Evolutionary conservation across 1,139 yeast species (phyloP), one percentile per base, ranked within the genome.

Genomic region (Yamadazyma blattariae): DNA sequence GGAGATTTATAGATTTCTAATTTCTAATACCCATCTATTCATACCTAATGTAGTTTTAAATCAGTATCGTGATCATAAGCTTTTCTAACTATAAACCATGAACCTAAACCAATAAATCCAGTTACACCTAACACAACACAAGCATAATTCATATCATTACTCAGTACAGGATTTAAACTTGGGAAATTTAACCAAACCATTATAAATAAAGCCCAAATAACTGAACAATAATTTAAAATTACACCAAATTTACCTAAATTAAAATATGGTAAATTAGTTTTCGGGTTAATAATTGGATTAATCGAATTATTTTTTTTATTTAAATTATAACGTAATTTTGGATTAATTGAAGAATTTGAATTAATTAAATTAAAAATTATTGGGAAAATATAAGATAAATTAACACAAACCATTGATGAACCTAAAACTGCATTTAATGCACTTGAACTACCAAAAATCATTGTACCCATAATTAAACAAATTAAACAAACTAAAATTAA

Each of bases 81-180:
- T 21, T 47, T 54, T 15, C 49, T 40, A 16, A 58, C 63, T 5
- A 32, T 27, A 30, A 58, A 39, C 63, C 67, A 62, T 22, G 57
- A 44, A 5, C 54, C 41, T 0, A 54, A 37, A 6, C 64, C 64
- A 18, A 61, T 46, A 5, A 54, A 33, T 16, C 56, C 46, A 1
- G 64, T 61, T n/a, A 56, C 47, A 13, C 64, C 67, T 26, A 64
- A 45, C 2, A 64, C 65, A 2, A 56, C 69, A 35, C 61, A 57
- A 1, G 69, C 63, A 40, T 62, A 64, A 41, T 64, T 64, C 70
- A 64, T 64, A 29, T 52, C 56, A 14, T 48, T 51, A 5, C 64
- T 46, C 22, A 50, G 46, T 7, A 63, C 67, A 2, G 70, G 69
- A 25, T 48, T 41, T 1, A 44, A 41, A 5, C 55, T 36, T 10